These are phyloP conservation scores for Pouteria glomerata DNA, from an alignment of 148 eudicot genomes.

Conservation along the genomic window DNA sequence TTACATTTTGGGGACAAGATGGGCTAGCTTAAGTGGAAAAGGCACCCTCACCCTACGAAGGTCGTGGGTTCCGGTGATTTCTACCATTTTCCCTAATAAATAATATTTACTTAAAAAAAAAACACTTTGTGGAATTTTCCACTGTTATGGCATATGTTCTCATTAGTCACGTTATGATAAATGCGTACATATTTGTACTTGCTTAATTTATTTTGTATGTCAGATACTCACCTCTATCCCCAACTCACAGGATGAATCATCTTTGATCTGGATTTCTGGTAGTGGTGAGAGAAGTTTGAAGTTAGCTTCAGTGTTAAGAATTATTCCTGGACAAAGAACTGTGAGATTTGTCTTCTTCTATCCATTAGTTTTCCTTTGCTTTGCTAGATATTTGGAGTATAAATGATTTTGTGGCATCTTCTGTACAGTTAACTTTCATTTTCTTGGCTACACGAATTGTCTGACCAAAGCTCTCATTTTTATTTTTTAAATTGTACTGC, in stretches of 20 bases:
- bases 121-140: not conserved
- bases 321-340: conserved; percentile 94
- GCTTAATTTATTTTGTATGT: not conserved
- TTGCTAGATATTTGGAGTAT: not conserved
- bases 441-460: not conserved
- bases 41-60: too few relatives aligned
- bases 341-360: conserved; percentile 41
- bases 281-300: conserved; percentile 73
- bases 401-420: not conserved
- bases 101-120: too few relatives aligned
- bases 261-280: conserved; percentile 82
- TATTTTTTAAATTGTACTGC: not conserved
- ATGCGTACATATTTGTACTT: not conserved
- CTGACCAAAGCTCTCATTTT: not conserved
- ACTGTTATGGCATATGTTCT: not conserved
- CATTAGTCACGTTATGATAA: not conserved
- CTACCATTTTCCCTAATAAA: too few relatives aligned
- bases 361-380: not conserved
- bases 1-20: too few relatives aligned
- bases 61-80: too few relatives aligned
- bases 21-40: too few relatives aligned
- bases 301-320: conserved; percentile 69
- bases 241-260: conserved; percentile 63
- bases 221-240: not conserved
- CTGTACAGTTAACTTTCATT: not conserved